Conservation (phyloP, 2,329 filamentous ascomycete species). For the Verticillium zaregamsianum region DNA sequence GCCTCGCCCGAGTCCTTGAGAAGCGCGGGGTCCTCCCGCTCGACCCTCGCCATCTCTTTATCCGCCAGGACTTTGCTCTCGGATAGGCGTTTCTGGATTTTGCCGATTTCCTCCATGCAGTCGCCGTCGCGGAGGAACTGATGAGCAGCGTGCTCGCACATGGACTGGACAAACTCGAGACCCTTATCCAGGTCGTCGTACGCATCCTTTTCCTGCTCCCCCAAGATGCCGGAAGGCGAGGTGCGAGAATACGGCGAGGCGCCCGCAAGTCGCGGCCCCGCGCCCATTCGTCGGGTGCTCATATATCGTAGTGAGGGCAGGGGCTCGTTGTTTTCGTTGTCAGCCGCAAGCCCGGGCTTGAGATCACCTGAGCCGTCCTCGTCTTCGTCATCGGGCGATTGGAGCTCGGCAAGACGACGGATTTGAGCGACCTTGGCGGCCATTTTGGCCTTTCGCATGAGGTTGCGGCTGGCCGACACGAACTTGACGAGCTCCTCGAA, state of each 20-base stretch:
- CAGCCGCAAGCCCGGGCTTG: constrained; percentile 5
- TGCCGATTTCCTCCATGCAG: constrained; percentile 71
- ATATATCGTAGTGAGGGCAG: constrained; percentile 36
- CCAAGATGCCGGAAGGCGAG: neutral
- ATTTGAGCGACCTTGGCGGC: constrained; percentile 69
- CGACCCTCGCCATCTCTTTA: constrained; percentile 53
- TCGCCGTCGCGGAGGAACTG: constrained; percentile 86
- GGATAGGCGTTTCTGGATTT: constrained; percentile 61
- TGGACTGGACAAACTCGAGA: constrained; percentile 73
- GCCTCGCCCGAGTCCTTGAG: constrained; percentile 33
- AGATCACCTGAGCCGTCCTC: constrained; percentile 28
- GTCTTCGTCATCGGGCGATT: constrained; percentile 46
- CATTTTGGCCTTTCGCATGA: constrained; percentile 85
- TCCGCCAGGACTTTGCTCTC: constrained; percentile 59
- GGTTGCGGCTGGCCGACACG: constrained; percentile 74
- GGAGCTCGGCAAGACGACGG: constrained; percentile 54
- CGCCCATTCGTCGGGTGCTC: constrained; percentile 26
- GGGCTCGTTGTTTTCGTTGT: constrained; percentile 16
- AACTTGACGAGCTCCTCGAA: constrained; percentile 82
- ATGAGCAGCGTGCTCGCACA: constrained; percentile 84
- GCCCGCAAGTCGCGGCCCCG: constrained; percentile 9
- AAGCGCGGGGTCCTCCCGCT: constrained; percentile 46
- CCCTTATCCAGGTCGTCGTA: constrained; percentile 75
- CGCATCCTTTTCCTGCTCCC: constrained; percentile 32
- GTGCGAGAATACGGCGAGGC: neutral